Conservation (phyloP, 129 eudicot genomes). For the Heracleum sosnowskyi region DNA sequence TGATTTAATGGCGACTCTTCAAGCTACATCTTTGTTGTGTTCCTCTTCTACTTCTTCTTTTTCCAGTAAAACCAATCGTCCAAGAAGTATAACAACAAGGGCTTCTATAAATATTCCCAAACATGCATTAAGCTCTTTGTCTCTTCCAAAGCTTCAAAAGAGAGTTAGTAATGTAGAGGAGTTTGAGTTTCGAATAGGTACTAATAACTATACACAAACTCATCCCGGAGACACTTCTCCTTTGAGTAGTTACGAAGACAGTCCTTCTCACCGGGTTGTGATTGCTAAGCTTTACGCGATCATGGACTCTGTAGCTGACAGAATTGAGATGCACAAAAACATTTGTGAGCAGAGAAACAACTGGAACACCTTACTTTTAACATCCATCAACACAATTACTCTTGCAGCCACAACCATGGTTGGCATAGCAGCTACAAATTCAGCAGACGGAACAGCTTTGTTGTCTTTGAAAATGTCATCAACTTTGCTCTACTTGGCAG, state of each 20-base stretch:
- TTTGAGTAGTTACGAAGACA: not conserved
- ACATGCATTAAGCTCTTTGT: not conserved
- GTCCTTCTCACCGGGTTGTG: not conserved
- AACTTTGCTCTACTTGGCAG: not conserved
- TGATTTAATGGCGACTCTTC: not conserved
- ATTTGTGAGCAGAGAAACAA: not conserved
- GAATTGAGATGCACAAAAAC: not conserved
- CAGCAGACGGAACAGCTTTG: not conserved
- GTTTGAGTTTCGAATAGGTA: not conserved
- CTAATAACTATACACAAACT: too few relatives aligned
- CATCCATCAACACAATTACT: not conserved
- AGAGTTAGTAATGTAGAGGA: not conserved
- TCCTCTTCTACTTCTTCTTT: not conserved
- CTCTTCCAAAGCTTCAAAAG: not conserved
- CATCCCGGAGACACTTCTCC: not conserved
- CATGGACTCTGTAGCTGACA: not conserved
- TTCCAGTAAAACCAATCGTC: not conserved
- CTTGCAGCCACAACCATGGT: conserved; percentile 1
- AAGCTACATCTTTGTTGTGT: not conserved
- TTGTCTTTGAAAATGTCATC: not conserved
- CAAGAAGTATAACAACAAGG: not conserved
- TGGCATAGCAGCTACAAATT: not conserved
- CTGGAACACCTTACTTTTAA: not conserved
- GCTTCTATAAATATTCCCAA: conserved; percentile 2
- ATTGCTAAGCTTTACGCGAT: not conserved